phyloP scores from a whole-genome alignment of 768 basidiomycete genomes.

The Russula emetica region DNA sequence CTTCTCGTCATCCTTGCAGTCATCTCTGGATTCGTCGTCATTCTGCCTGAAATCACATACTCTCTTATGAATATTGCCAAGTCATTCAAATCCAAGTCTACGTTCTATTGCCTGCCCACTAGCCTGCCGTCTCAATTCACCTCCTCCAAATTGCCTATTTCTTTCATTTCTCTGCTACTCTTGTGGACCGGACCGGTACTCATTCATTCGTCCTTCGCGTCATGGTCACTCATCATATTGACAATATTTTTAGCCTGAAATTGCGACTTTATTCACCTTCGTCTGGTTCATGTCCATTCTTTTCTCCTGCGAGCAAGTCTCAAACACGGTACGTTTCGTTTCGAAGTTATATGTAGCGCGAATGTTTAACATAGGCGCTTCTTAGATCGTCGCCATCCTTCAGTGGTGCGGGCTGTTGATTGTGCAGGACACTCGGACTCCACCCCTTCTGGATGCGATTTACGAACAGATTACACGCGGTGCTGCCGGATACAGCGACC shows the following conservation, averaged over 20 bases:
- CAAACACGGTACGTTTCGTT: neutral
- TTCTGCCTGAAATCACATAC: conserved; percentile 2
- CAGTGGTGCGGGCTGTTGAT: conserved; percentile 5
- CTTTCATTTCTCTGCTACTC: neutral
- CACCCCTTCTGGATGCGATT: neutral
- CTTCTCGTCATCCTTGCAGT: neutral
- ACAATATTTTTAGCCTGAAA: neutral
- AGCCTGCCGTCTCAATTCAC: neutral
- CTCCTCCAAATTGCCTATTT: neutral
- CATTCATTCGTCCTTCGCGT: neutral
- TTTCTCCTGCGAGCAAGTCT: neutral
- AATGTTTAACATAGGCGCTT: neutral
- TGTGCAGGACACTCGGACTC: neutral
- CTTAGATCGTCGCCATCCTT: conserved; percentile 12
- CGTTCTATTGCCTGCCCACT: neutral
- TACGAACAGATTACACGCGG: conserved; percentile 14
- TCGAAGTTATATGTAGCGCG: neutral
- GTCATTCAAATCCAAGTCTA: neutral
- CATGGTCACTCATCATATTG: neutral
- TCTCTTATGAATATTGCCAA: neutral
- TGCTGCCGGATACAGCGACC: neutral
- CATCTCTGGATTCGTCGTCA: neutral
- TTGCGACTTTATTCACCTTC: neutral
- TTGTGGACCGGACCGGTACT: conserved; percentile 18
- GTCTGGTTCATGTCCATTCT: neutral